Conservation (phyloP, 1,284 basidiomycete genomes). For the Cryptococcus hybrid region DNA sequence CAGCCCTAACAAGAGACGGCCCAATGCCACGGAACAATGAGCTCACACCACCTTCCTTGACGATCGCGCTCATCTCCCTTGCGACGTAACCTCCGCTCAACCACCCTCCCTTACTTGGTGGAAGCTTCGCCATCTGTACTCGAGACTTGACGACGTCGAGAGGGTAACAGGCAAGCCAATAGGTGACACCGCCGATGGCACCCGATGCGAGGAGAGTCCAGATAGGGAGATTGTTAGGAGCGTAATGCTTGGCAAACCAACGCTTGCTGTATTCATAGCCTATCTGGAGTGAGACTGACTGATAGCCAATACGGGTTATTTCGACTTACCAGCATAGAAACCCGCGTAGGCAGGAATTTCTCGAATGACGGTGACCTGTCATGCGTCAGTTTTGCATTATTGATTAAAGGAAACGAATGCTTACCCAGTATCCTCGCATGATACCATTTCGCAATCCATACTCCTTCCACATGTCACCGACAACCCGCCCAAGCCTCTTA, state of each 20-base stretch:
- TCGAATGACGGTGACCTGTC: constrained; percentile 64
- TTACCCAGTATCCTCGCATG: constrained; percentile 95
- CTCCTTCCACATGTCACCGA: constrained; percentile 75
- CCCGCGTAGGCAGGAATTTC: constrained; percentile 96
- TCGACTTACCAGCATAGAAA: constrained; percentile 52
- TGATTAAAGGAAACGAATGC: too few relatives aligned
- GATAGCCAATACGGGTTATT: not conserved
- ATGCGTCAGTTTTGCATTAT: too few relatives aligned
- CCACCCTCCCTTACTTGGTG: constrained; percentile 70
- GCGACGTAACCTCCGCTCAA: constrained; percentile 64
- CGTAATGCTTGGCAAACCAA: constrained; percentile 54
- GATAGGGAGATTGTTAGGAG: constrained; percentile 64
- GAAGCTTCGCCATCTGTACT: constrained; percentile 73
- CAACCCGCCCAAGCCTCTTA: constrained; percentile 69
- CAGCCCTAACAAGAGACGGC: constrained; percentile 69
- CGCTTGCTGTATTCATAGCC: constrained; percentile 89
- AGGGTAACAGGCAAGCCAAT: constrained; percentile 93
- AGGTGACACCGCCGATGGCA: constrained; percentile 82
- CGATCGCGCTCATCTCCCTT: constrained; percentile 64
- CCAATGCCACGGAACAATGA: constrained; percentile 71
- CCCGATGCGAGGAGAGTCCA: constrained; percentile 88
- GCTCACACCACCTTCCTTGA: constrained; percentile 69
- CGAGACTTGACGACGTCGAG: constrained; percentile 90
- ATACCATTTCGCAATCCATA: constrained; percentile 84
- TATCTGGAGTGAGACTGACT: constrained; percentile 37